Conservation (phyloP, 441 rosid genomes). For the Croton setiger region DNA sequence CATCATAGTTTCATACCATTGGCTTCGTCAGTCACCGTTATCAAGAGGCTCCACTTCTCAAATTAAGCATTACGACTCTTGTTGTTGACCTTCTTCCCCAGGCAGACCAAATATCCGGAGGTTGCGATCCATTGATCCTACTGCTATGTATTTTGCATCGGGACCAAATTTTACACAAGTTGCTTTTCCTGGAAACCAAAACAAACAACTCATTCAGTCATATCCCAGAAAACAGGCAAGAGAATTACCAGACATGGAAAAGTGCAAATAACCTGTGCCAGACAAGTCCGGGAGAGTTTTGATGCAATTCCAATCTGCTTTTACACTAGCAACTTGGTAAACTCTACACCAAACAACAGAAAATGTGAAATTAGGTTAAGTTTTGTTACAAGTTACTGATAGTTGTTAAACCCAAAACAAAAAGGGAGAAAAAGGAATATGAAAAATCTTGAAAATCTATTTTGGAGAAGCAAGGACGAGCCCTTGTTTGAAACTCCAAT, state of each 20-base stretch:
- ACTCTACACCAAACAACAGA: conserved; percentile 43
- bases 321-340: conserved; percentile 89
- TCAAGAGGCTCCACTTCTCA: neutral
- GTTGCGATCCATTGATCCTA: conserved; percentile 97
- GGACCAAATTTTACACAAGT: conserved; percentile 82
- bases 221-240: neutral
- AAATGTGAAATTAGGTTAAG: neutral
- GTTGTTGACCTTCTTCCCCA: conserved; percentile 36
- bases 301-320: conserved; percentile 90
- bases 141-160: conserved; percentile 82
- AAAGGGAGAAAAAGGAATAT: neutral
- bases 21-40: conserved; percentile 1
- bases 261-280: conserved; percentile 65
- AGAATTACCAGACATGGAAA: neutral
- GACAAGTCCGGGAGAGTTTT: conserved; percentile 91
- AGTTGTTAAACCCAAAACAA: too few species aligned
- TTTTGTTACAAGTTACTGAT: neutral
- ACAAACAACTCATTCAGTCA: neutral
- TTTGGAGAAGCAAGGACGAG: neutral
- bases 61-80: conserved; percentile 39
- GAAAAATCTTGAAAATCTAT: neutral
- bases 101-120: conserved; percentile 88
- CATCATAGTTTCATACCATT: conserved; percentile 8
- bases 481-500: neutral
- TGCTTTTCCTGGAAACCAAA: conserved; percentile 57